Base-by-base conservation (phyloP, 208 protist species). In the Acanthamoeba castellanii region DNA sequence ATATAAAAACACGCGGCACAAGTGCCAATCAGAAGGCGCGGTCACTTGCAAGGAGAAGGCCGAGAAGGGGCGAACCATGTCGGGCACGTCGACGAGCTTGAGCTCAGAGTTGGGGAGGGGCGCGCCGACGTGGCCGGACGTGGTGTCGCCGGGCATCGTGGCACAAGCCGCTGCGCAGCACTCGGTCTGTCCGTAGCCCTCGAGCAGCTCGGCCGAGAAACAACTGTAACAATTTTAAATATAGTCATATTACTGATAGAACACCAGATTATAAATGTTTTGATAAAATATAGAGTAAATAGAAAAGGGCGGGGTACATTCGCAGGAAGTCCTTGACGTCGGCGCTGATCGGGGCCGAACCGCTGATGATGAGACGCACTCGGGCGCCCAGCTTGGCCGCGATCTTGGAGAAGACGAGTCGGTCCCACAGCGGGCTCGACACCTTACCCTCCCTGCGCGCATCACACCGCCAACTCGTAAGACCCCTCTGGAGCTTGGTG, bases 161-260 rank as follows among this genome's bases (percentile, higher is more conserved):
- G 96, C 82, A 2, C 37, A 47, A 4, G 95, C 42, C 47, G 85
- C 97, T 50, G 97, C 97, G n/a, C 93, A 74, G 68, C 96, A 97
- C 95, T 98, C 98, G 50, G 98, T 99, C 81, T 97, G 94, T 59
- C 98, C 98, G 91, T 99, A 99, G 20, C 98, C 98, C 57, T 98
- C 55, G 50, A 97, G 27, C 8, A 98, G 95, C 27, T 57, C 42
- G 55, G 89, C 95, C 64, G 55, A 50, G 74, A 98, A 97, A 82
- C 34, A 89, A 8, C 87, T 95, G 78, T 11, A 61, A 89, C 81
- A 52, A 55, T 18, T 13, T 52, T 22, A 30, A 61, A 20, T 87
- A 20, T 7, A n/a, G n/a, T n/a, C n/a, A n/a, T n/a, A n/a, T n/a
- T n/a, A n/a, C n/a, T n/a, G n/a, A n/a, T n/a, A n/a, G n/a, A n/a